A percentile compares a stretch with the other conserved stretches of the same genome.
Evolutionary conservation across 441 rosid genomes (phyloP).

Genomic region (Mallotus repandus): DNA sequence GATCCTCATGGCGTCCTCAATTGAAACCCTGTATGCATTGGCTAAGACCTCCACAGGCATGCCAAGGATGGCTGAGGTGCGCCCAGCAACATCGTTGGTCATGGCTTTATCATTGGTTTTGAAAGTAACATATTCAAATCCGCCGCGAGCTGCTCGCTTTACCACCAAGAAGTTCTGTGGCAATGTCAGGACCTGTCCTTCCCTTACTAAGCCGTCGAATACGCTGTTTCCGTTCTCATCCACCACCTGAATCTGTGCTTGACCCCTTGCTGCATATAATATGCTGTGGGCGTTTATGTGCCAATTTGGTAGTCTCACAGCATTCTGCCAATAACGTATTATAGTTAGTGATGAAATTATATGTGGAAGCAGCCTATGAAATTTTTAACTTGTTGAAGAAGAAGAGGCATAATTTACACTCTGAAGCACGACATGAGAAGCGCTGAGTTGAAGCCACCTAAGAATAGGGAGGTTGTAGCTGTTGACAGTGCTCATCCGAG

Average conservation of each 20-base stretch:
- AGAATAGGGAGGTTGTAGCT: constrained; percentile 67
- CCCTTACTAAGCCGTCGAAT: constrained; percentile 45
- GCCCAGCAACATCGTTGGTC: constrained; percentile 48
- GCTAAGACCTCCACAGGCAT: constrained; percentile 59
- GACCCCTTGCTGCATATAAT: constrained; percentile 53
- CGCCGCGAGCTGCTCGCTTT: constrained; percentile 44
- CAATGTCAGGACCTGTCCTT: constrained; percentile 56
- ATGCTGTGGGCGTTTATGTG: constrained; percentile 60
- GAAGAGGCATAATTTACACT: constrained; percentile 29
- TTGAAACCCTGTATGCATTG: constrained; percentile 47
- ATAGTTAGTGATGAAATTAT: background rate
- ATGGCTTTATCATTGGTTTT: constrained; percentile 63
- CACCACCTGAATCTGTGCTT: constrained; percentile 54
- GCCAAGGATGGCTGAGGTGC: constrained; percentile 49
- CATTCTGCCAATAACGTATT: constrained; percentile 35
- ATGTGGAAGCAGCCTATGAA: background rate
- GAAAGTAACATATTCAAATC: constrained; percentile 60
- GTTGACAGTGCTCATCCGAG: constrained; percentile 53
- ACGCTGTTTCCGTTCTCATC: constrained; percentile 55
- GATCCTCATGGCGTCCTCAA: constrained; percentile 55
- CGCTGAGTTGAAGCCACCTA: constrained; percentile 48
- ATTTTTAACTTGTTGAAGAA: too few relatives aligned
- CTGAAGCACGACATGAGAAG: constrained; percentile 47
- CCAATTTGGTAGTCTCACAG: constrained; percentile 68
- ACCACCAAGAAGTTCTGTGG: constrained; percentile 65